These are phyloP conservation scores for Fimicolochytrium jonesii DNA, from an alignment of 192 early-diverging fungal genomes.

Conservation along the genomic window DNA sequence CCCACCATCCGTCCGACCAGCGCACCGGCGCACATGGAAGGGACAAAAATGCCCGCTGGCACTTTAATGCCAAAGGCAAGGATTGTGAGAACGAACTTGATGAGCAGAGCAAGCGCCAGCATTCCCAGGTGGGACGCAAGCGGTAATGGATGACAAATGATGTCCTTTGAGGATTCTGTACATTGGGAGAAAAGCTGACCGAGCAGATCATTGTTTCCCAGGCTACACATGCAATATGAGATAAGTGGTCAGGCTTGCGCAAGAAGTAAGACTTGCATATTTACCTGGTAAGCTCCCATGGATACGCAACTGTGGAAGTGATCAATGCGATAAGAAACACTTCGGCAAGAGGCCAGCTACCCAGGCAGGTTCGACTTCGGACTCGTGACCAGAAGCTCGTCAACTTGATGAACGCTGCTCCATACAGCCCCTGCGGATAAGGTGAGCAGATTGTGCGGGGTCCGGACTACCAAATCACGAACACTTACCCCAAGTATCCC, in stretches of 20 bases:
- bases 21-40: conserved; percentile 90
- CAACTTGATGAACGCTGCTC: conserved; percentile 39
- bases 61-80: conserved; percentile 50
- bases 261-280: too few species aligned
- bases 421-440: conserved; percentile 37
- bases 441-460: too few species aligned
- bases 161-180: too few species aligned
- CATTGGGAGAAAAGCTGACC: conserved; percentile 15
- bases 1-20: conserved; percentile 84
- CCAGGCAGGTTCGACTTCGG: conserved; percentile 12
- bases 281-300: conserved; percentile 7
- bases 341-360: conserved; percentile 1
- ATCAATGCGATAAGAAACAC: conserved; percentile 10
- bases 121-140: neutral
- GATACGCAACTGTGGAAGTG: conserved; percentile 4
- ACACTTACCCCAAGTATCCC: conserved; percentile 68
- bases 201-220: conserved; percentile 17
- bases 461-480: neutral
- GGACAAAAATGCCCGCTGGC: conserved; percentile 61
- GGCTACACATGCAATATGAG: too few species aligned
- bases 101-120: neutral
- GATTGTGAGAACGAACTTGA: conserved; percentile 43
- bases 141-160: neutral
- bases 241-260: too few species aligned
- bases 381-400: conserved; percentile 6